Conservation (phyloP, 805 yeast genomes). For the Metahyphopichia silvanorum region DNA sequence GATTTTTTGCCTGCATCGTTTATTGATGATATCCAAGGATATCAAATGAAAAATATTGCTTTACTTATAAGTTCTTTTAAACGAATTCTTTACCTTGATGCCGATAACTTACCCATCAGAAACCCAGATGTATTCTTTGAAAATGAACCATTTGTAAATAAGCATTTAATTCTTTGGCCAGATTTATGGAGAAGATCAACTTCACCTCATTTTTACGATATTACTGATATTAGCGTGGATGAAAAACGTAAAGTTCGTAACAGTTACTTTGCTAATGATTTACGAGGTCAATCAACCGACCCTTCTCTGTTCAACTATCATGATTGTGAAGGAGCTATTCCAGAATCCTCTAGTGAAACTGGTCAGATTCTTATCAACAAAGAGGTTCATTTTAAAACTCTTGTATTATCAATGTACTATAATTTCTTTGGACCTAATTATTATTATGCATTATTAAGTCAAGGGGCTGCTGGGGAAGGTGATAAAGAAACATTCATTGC, state of each 20-base stretch:
- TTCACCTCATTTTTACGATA: constrained; percentile 32
- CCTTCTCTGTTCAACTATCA: constrained; percentile 16
- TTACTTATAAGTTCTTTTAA: constrained; percentile 34
- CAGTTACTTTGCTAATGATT: constrained; percentile 24
- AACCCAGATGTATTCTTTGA: constrained; percentile 34
- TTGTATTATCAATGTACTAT: constrained; percentile 34
- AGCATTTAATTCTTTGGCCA: constrained; percentile 36
- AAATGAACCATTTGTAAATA: constrained; percentile 28
- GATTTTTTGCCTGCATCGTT: constrained; percentile 32
- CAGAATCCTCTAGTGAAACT: constrained; percentile 38
- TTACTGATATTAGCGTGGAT: constrained; percentile 26
- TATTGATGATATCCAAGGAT: constrained; percentile 21
- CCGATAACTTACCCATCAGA: constrained; percentile 34
- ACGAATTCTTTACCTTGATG: constrained; percentile 34
- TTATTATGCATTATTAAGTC: constrained; percentile 36
- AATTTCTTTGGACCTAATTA: constrained; percentile 34
- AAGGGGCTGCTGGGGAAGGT: constrained; percentile 43
- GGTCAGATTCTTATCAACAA: constrained; percentile 38
- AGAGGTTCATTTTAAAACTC: constrained; percentile 25
- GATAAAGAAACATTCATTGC: constrained; percentile 42
- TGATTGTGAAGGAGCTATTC: constrained; percentile 28
- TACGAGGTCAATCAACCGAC: constrained; percentile 14
- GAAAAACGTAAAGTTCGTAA: constrained; percentile 18
- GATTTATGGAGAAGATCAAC: constrained; percentile 41
- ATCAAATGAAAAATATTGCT: constrained; percentile 35